These are phyloP conservation scores for Plasmodium berghei DNA, from an alignment of 169 alveolate genomes.

Conservation along the genomic window DNA sequence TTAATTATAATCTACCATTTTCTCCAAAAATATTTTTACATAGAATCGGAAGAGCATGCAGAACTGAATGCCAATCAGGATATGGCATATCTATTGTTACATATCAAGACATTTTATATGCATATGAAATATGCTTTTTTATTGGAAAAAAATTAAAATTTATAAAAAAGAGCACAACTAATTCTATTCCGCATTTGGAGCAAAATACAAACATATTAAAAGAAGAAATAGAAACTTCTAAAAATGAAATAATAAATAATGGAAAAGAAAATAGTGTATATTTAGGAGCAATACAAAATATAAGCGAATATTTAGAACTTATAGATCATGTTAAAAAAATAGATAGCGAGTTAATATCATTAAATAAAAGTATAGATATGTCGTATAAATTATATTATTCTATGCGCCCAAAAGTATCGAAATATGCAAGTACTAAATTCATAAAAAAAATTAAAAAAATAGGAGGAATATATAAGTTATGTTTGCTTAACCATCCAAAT, in stretches of 20 bases:
- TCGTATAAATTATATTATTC: constrained; percentile 64
- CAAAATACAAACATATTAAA: background rate
- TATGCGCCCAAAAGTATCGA: constrained; percentile 73
- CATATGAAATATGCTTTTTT: constrained; percentile 68
- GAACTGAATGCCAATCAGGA: constrained; percentile 94
- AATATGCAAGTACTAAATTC: constrained; percentile 61
- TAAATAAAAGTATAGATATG: constrained; percentile 30
- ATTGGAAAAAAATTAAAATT: constrained; percentile 57
- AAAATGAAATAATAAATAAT: background rate
- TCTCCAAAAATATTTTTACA: constrained; percentile 96
- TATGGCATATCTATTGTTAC: constrained; percentile 91
- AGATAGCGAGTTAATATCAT: constrained; percentile 23
- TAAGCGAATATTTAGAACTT: constrained; percentile 45
- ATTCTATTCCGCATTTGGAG: background rate
- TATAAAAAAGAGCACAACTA: background rate
- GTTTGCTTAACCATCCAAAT: constrained; percentile 77
- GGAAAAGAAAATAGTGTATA: constrained; percentile 8
- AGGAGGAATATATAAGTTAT: constrained; percentile 77
- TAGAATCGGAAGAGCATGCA: constrained; percentile 99
- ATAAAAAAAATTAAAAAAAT: constrained; percentile 67
- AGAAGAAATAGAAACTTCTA: no score
- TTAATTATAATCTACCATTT: constrained; percentile 98
- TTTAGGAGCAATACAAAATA: constrained; percentile 28
- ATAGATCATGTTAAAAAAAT: constrained; percentile 28
- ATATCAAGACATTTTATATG: constrained; percentile 87